These are phyloP conservation scores for Perkinsela sp. DNA, from an alignment of 208 protist species.

Conservation along the genomic window DNA sequence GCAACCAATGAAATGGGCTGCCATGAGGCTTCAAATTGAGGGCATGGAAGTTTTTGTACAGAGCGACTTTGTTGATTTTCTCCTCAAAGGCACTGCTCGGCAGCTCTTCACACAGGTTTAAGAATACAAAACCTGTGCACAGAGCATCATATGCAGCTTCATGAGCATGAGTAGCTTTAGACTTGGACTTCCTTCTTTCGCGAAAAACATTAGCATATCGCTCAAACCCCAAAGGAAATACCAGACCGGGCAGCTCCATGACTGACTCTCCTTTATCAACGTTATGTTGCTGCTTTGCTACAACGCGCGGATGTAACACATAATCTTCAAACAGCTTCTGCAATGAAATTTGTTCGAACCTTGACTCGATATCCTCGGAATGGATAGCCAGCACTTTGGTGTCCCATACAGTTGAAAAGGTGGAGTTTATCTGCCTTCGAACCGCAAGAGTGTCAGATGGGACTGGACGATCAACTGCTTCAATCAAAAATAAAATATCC, in stretches of 20 bases:
- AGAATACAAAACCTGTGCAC: constrained; percentile 22
- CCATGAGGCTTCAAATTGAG: background rate
- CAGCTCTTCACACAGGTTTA: constrained; percentile 23
- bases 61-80: background rate
- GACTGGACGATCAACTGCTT: constrained; percentile 12
- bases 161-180: constrained; percentile 8
- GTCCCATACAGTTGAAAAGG: constrained; percentile 30
- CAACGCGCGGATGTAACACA: background rate
- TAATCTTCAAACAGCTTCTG: background rate
- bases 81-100: constrained; percentile 1
- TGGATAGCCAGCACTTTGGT: constrained; percentile 18
- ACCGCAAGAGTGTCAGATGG: constrained; percentile 10
- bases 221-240: background rate
- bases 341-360: background rate
- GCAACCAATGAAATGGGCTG: background rate
- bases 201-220: background rate
- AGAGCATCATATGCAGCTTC: constrained; percentile 37
- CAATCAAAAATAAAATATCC: constrained; percentile 30
- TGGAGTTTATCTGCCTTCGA: constrained; percentile 9
- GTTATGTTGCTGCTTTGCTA: background rate
- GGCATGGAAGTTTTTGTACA: background rate
- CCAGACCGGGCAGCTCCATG: background rate
- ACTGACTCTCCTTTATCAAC: background rate
- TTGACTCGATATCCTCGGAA: constrained; percentile 7
- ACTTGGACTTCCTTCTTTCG: background rate